Evolutionary conservation across 345 rosid species (phyloP), one percentile per base, ranked within the genome.

Genomic region (Gynandropsis gynandra): DNA sequence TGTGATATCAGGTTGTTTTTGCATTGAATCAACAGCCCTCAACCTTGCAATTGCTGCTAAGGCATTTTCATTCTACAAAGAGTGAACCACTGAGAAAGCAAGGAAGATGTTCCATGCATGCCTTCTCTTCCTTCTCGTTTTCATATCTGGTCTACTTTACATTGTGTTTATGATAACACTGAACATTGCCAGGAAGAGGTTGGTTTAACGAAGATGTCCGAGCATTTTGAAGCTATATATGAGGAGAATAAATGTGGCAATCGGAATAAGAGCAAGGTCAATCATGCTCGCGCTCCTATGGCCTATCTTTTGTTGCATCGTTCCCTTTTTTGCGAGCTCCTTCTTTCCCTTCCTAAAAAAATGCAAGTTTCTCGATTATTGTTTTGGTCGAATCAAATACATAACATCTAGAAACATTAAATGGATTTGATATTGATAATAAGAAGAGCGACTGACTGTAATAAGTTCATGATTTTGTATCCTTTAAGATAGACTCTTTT

Each of bases 241-340:
- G 47, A 19, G 24, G 80, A 54, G 19, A 56, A 9, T 10, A 62
- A 32, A 55, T 65, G 50, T 19, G 47, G 16, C 34, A 13, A 55
- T 11, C 56, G 14, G 3, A 58, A 53, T 49, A 58, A 66, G 35
- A 56, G 62, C 39, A 29, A 6, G 56, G 63, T 39, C 46, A 60
- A 18, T 10, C 24, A 17, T 10, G 21, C 62, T 21, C 82, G 71
- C 0, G 57, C 97, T 7, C 95, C 87, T 7, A 94, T 88, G 15
- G 88, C 97, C 24, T 83, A 81, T 15, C 98, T 19, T 92, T 88
- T 2, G 67, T 65, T 37, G 88, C 94, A n/a, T 94, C 98, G 8
- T 87, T 92, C 60, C 95, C 98, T 54, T 92, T 92, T 59, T 83
- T 92, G 31, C 95, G 88, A 1, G 97, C 71, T 39, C 95, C 94